Evolutionary conservation across 2,329 filamentous ascomycete genomes (phyloP).

Genomic region (Emericellopsis atlantica): DNA sequence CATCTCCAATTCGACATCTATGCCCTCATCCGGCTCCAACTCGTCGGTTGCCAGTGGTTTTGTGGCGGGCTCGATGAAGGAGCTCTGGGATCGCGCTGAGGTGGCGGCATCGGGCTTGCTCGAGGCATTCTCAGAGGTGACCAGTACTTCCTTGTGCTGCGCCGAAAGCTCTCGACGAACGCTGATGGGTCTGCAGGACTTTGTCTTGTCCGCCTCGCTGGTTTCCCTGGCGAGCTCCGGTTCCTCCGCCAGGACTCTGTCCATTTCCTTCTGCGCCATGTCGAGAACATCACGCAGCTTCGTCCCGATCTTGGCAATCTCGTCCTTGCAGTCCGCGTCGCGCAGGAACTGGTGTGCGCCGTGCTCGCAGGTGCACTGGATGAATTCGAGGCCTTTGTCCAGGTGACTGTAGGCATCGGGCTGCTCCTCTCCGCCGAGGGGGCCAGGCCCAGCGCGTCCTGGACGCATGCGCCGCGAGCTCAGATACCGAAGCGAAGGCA

Average conservation of each 20-base stretch:
- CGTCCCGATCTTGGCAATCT: constrained; percentile 57
- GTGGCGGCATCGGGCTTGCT: constrained; percentile 9
- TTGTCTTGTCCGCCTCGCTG: constrained; percentile 24
- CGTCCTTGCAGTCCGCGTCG: constrained; percentile 70
- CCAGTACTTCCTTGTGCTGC: constrained; percentile 13
- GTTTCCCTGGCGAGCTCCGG: constrained; percentile 26
- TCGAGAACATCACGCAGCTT: constrained; percentile 52
- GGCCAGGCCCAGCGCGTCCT: constrained; percentile 11
- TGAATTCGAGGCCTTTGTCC: constrained; percentile 67
- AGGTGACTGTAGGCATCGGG: constrained; percentile 55
- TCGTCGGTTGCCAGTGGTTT: constrained; percentile 15
- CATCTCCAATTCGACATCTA: constrained; percentile 20
- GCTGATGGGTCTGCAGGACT: constrained; percentile 38
- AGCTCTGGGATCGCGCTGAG: constrained; percentile 6
- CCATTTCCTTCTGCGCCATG: constrained; percentile 46
- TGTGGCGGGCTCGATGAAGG: constrained; percentile 7
- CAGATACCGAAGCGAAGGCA: constrained; percentile 27
- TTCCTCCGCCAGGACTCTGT: constrained; percentile 40
- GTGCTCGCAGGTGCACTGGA: constrained; percentile 71
- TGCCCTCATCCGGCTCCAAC: constrained; percentile 23
- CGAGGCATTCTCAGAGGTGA: constrained; percentile 4
- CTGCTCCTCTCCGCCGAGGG: constrained; percentile 8
- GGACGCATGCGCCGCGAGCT: constrained; percentile 20
- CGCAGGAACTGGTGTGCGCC: constrained; percentile 85
- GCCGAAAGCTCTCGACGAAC: constrained; percentile 33